Evolutionary conservation across 2,329 filamentous ascomycete genomes (phyloP).

Genomic region (Pestalotiopsis sp.): DNA sequence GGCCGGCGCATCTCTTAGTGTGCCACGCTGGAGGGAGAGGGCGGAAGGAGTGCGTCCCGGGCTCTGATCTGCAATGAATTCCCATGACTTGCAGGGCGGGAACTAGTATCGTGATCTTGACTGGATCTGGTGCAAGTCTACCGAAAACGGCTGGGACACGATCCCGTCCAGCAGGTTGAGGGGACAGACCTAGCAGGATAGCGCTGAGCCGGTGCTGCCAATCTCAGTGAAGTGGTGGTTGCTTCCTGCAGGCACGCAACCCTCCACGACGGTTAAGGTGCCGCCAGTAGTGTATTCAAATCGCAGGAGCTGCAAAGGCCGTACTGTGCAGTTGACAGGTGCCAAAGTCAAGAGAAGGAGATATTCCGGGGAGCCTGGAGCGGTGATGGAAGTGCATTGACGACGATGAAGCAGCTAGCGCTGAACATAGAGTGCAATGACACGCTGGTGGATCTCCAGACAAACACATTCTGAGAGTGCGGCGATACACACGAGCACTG

Average conservation of each 20-base stretch:
- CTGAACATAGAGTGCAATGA: neutral
- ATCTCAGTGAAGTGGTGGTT: neutral
- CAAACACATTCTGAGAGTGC: neutral
- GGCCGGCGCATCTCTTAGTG: neutral
- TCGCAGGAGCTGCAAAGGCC: neutral
- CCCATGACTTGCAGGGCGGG: constrained; percentile 7
- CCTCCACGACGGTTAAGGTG: neutral
- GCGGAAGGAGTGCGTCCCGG: neutral
- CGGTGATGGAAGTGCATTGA: neutral
- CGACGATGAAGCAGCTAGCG: neutral
- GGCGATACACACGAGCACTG: neutral
- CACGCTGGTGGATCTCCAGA: neutral
- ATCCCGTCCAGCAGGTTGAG: neutral
- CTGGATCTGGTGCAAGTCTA: neutral
- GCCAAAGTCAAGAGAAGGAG: neutral
- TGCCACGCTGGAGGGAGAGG: neutral
- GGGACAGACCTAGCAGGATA: neutral
- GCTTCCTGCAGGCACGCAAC: constrained; percentile 1
- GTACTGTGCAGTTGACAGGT: neutral
- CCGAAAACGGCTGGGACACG: neutral
- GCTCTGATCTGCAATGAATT: neutral
- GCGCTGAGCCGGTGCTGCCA: neutral
- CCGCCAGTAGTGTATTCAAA: neutral
- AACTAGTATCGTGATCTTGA: constrained; percentile 5
- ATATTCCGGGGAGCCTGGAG: neutral